Evolutionary conservation across 164 flowering plant species (phyloP).

Genomic region (Magnolia officinalis): DNA sequence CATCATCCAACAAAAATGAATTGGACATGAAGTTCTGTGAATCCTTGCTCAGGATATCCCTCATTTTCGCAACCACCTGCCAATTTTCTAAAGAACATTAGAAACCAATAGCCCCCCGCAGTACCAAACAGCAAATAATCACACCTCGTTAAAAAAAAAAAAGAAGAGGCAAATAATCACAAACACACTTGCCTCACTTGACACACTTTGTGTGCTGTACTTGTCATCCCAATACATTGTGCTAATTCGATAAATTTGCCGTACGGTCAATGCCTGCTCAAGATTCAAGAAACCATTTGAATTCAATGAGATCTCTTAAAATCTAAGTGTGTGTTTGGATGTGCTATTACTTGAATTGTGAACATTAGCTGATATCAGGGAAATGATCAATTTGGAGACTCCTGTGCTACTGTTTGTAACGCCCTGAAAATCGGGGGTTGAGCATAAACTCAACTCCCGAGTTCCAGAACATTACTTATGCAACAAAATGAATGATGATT

Average conservation of each 20-base stretch:
- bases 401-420: too few relatives aligned
- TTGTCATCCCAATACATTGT: slow-evolving; percentile 99
- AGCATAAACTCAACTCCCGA: too few relatives aligned
- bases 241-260: slow-evolving; percentile 93
- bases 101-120: slow-evolving; percentile 5
- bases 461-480: too few relatives aligned
- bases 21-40: slow-evolving; percentile 75
- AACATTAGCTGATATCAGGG: too few relatives aligned
- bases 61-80: slow-evolving; percentile 93
- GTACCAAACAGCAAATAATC: background rate
- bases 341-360: too few relatives aligned
- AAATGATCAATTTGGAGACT: too few relatives aligned
- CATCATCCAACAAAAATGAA: slow-evolving; percentile 96
- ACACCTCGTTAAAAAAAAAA: background rate
- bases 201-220: slow-evolving; percentile 94
- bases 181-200: slow-evolving; percentile 67
- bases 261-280: slow-evolving; percentile 70
- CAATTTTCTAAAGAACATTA: background rate
- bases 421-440: too few relatives aligned
- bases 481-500: too few relatives aligned
- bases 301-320: too few relatives aligned
- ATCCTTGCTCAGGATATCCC: slow-evolving; percentile 77
- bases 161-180: background rate
- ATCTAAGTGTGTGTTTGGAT: too few relatives aligned
- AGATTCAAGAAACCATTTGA: background rate